A percentile compares a stretch with the other conserved stretches of the same genome.
These are phyloP conservation scores for Talaromyces sp. DNA, from an alignment of 2,329 filamentous ascomycete genomes.

Conservation along the genomic window DNA sequence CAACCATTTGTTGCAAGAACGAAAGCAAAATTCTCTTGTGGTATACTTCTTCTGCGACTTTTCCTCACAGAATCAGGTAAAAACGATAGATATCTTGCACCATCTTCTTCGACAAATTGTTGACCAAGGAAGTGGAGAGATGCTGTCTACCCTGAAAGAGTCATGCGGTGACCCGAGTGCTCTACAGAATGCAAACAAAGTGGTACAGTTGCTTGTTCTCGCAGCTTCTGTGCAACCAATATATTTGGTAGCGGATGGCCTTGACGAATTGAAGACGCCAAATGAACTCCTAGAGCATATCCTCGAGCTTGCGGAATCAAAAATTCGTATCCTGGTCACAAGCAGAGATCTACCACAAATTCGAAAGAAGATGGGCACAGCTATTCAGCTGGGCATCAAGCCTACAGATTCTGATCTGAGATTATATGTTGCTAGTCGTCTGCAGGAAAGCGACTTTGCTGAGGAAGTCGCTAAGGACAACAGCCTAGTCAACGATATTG, in stretches of 20 bases:
- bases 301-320: not conserved
- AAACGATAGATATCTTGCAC: not conserved
- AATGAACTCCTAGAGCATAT: not conserved
- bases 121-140: not conserved
- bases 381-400: not conserved
- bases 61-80: constrained; percentile 1
- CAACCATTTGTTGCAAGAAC: not conserved
- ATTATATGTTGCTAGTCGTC: not conserved
- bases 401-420: not conserved
- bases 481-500: not conserved
- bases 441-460: not conserved
- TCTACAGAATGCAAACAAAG: not conserved
- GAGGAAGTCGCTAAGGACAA: not conserved
- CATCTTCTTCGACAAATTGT: not conserved
- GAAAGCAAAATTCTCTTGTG: not conserved
- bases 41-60: constrained; percentile 3
- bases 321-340: not conserved
- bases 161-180: not conserved
- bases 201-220: not conserved
- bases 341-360: constrained; percentile 1
- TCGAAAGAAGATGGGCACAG: not conserved
- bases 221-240: not conserved
- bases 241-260: not conserved
- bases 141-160: not conserved
- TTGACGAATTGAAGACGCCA: not conserved